Conservation (phyloP, 192 early-diverging fungal genomes). For the Cetraspora pellucida region DNA sequence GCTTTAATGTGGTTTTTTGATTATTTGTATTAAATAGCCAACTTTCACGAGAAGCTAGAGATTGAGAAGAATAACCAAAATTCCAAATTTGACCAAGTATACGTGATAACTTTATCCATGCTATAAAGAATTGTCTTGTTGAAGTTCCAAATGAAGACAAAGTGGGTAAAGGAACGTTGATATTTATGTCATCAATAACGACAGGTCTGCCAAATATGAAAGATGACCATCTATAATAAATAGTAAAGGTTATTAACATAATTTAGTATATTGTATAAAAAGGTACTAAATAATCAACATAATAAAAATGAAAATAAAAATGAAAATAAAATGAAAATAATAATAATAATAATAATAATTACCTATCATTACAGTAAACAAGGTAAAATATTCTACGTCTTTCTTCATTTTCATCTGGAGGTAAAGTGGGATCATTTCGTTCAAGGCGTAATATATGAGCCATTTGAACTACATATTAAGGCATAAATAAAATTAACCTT, state of each 20-base stretch:
- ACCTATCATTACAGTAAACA: slow-evolving; percentile 24
- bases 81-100: slow-evolving; percentile 34
- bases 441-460: slow-evolving; percentile 9
- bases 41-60: slow-evolving; percentile 10
- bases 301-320: too few relatives aligned
- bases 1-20: slow-evolving; percentile 15
- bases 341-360: neutral
- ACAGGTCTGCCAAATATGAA: slow-evolving; percentile 22
- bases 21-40: slow-evolving; percentile 17
- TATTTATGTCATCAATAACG: slow-evolving; percentile 12
- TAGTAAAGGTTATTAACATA: neutral
- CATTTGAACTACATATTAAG: slow-evolving; percentile 26
- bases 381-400: slow-evolving; percentile 31
- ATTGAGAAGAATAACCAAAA: slow-evolving; percentile 34
- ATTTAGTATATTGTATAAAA: neutral
- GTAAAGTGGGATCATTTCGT: neutral
- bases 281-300: too few relatives aligned
- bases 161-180: slow-evolving; percentile 25
- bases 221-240: slow-evolving; percentile 15
- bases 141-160: neutral
- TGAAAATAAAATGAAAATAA: too few relatives aligned
- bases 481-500: neutral
- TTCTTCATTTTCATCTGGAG: slow-evolving; percentile 25
- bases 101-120: slow-evolving; percentile 25
- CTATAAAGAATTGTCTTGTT: slow-evolving; percentile 17